A percentile compares a stretch with the other conserved stretches of the same genome.
phyloP scores from a whole-genome alignment of 768 basidiomycete genomes.

The Termitomyces sp. region DNA sequence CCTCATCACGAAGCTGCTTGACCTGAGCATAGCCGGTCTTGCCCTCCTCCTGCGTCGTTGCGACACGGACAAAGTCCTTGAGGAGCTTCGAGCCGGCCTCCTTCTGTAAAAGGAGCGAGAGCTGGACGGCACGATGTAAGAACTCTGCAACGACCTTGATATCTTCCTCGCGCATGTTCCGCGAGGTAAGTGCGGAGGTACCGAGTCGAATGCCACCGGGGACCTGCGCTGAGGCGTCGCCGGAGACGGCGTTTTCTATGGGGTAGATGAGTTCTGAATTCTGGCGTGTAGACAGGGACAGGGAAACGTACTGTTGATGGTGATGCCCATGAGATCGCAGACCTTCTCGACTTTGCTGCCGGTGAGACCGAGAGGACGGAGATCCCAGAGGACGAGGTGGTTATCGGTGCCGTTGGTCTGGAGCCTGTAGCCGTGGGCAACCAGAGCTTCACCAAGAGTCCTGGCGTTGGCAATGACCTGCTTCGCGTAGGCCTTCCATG shows the following conservation, averaged over 20 bases:
- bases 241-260: conserved; percentile 93
- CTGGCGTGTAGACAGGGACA: not conserved
- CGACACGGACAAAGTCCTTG: conserved; percentile 91
- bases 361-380: conserved; percentile 92
- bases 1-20: conserved; percentile 73
- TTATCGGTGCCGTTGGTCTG: conserved; percentile 97
- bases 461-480: conserved; percentile 90
- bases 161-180: conserved; percentile 87
- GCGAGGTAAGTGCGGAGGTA: conserved; percentile 90
- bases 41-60: conserved; percentile 64
- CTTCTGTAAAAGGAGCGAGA: conserved; percentile 85
- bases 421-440: conserved; percentile 86
- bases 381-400: conserved; percentile 97
- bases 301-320: conserved; percentile 80
- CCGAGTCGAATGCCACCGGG: conserved; percentile 98
- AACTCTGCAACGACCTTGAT: conserved; percentile 85
- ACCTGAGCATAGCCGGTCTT: conserved; percentile 72
- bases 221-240: conserved; percentile 91
- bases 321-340: conserved; percentile 94
- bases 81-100: conserved; percentile 93
- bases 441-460: conserved; percentile 70
- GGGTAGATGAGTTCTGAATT: not conserved
- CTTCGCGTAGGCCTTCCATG: conserved; percentile 88
- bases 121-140: conserved; percentile 92
- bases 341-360: conserved; percentile 99